Base-by-base conservation (phyloP, 805 yeast species). In the Scheffersomyces spartinae region DNA sequence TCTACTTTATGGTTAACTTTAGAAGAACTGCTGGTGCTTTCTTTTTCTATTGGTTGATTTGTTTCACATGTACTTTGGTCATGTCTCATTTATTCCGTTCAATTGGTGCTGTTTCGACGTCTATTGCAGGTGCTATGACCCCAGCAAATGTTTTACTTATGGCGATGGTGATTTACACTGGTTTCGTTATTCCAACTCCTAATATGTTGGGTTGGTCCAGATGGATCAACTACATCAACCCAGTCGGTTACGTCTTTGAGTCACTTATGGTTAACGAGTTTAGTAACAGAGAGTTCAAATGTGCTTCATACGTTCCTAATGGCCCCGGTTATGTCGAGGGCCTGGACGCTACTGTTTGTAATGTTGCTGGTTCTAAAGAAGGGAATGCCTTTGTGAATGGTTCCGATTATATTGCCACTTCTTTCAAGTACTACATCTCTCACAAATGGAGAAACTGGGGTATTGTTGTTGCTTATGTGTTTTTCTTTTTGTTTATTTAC, bases 361-460 rank as follows among this genome's bases (percentile, higher is more conserved):
- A 47, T 23, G 64, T 67, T 21, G 65, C 65, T 16, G 85, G 88
- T 20, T 57, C 86, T 8, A 36, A 38, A 3, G 55, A 74, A 2
- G 91, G 93, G 21, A 42, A 46, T 13, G 30, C 42, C 9, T 35
- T 35, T 25, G 81, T 82, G 24, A 40, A 47, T 17, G 94, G 94
- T 38, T 70, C 73, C 35, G 49, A 46, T 18, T 82, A 77, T 41
- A 35, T 82, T 29, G 33, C 34, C 4, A 39, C 39, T 3, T 45
- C 72, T 6, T 82, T 49, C 48, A 43, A 49, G 21, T 83, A 75
- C 55, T 43, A 43, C 12, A 71, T 63, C 40, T 34, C 49, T 12
- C 82, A 83, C 48, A 63, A 68, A 25, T 83, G 94, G 94, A 72
- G 94, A 57, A 79, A 83, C 47, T 62, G 77, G 30, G 94, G 85